Conservation (phyloP, 257 asterid genomes). For the Marsdenia floribunda region DNA sequence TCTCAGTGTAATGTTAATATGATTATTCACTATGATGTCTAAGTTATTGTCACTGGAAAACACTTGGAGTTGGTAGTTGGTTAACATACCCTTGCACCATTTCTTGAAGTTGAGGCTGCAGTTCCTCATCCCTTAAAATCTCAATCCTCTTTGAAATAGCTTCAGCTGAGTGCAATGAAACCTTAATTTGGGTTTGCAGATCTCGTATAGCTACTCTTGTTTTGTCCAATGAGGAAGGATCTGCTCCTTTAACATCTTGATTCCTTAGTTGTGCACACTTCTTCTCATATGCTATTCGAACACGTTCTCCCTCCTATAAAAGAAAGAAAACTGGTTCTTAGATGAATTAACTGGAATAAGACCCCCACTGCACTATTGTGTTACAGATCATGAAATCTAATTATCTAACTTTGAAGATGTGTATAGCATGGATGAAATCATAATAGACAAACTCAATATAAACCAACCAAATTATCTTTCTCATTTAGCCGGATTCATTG, state of each 20-base stretch:
- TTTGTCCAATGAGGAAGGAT: slow-evolving; percentile 55
- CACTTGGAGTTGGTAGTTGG: neutral
- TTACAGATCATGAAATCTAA: neutral
- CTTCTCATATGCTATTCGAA: slow-evolving; percentile 78
- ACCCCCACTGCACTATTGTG: neutral
- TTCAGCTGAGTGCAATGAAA: slow-evolving; percentile 88
- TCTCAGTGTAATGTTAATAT: neutral
- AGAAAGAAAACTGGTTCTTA: neutral
- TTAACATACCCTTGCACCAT: slow-evolving; percentile 69
- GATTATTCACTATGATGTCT: neutral
- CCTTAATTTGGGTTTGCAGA: slow-evolving; percentile 79
- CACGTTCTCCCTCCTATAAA: slow-evolving; percentile 76
- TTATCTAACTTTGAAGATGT: neutral
- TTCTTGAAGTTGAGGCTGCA: slow-evolving; percentile 82
- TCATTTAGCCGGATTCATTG: neutral
- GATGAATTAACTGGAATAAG: neutral
- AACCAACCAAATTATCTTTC: neutral
- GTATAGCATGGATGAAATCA: neutral
- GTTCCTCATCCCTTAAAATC: slow-evolving; percentile 76
- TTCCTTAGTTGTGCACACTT: slow-evolving; percentile 66
- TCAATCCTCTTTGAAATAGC: slow-evolving; percentile 88
- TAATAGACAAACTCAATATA: neutral
- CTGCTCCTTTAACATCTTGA: slow-evolving; percentile 73
- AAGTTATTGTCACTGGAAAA: neutral
- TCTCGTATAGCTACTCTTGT: slow-evolving; percentile 66